Base-by-base conservation (phyloP, 1,139 yeast species). In the Scheffersomyces illinoinensis region DNA sequence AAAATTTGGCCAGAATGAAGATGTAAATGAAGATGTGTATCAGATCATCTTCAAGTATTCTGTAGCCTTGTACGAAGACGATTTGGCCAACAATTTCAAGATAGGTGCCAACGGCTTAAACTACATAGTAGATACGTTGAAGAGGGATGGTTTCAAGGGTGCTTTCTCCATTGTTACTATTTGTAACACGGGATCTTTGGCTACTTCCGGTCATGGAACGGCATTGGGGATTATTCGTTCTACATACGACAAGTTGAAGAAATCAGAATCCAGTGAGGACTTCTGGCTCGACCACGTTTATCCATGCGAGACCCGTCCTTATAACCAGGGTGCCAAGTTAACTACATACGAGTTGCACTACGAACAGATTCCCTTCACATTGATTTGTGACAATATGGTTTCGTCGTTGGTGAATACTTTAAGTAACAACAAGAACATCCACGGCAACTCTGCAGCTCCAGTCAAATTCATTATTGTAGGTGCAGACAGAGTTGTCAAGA, bases 181-280 rank as follows among this genome's bases (percentile, higher is more conserved):
- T 59, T 89, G 95, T 69, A 90, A 90, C 71, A 90, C 95, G 1
- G 96, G 96, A 0, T 91, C 98, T 0, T 79, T 95, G 62, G 99
- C 99, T 1, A 95, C 98, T 2, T 92, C 98, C 3, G 98, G 98
- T 1, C 95, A 93, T 70, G 99, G 99, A 23, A 95, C 99, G 7
- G 98, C 98, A 0, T 81, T 95, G 53, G 98, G 98, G 19, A 91
- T 93, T 24, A 87, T 95, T 55, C 85, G 98, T 64, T 86, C 97
- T 0, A 79, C 91, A 24, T 81, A 85, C 78, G 70, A 75, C 17
- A 72, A 76, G 47, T 78, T 88, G 52, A 68, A 72, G 52, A 64
- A 64, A 46, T 59, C 64, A 7, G 64, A 63, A 1, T 62, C 76
- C 6, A 64, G 66, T 33, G 76, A 71, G 63, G 62, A 77, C 55